Conservation (phyloP, 768 basidiomycete species). For the Xerocomus spinulosus region DNA sequence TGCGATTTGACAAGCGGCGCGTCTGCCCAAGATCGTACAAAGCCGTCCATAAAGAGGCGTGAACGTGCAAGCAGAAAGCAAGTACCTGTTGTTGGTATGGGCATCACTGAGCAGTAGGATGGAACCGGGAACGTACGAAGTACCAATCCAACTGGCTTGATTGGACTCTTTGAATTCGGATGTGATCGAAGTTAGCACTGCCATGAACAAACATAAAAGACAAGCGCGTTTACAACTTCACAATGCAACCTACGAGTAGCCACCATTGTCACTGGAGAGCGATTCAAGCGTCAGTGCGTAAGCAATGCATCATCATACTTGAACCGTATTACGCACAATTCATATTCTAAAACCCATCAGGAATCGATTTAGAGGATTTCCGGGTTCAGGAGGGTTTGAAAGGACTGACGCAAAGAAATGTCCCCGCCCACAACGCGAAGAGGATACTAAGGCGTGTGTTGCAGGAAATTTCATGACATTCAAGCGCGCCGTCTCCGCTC, state of each 20-base stretch:
- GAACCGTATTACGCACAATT: conserved; percentile 14
- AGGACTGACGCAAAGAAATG: conserved; percentile 64
- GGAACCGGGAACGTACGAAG: conserved; percentile 13
- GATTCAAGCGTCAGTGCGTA: background rate
- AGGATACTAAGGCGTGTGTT: conserved; percentile 58
- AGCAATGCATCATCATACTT: background rate
- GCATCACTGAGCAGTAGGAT: background rate
- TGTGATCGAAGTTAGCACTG: conserved; percentile 15
- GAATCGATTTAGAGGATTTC: background rate
- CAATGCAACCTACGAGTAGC: conserved; percentile 12
- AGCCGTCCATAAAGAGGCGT: conserved; percentile 77
- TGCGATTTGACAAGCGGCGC: conserved; percentile 62
- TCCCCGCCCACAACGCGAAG: conserved; percentile 63
- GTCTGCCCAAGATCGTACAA: conserved; percentile 66
- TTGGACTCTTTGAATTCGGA: conserved; percentile 27
- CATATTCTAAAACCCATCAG: conserved; percentile 3
- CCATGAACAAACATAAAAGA: background rate
- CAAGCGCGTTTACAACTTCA: background rate
- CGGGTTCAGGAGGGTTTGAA: background rate
- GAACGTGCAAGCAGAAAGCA: conserved; percentile 74
- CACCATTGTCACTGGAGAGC: conserved; percentile 21
- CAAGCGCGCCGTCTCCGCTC: conserved; percentile 19
- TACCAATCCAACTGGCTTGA: conserved; percentile 28
- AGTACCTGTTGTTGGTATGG: conserved; percentile 34
- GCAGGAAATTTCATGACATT: conserved; percentile 57